These are phyloP conservation scores for Curvularia sp. DNA, from an alignment of 2,329 filamentous ascomycete species.

Conservation along the genomic window DNA sequence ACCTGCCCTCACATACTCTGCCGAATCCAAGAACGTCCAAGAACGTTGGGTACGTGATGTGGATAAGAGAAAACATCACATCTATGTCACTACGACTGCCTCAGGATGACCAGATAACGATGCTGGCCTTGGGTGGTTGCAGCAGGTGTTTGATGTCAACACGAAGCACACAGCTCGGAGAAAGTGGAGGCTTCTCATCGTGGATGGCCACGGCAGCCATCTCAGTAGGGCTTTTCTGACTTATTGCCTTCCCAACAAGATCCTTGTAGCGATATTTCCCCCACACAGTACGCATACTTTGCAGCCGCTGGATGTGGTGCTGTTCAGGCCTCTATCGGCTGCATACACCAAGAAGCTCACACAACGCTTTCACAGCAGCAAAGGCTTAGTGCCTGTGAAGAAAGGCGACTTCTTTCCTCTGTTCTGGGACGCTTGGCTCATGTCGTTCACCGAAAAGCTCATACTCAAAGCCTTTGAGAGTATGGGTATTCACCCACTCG, in stretches of 20 bases:
- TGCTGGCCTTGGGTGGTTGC: not conserved
- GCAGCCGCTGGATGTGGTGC: not conserved
- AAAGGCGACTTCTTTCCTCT: conserved; percentile 8
- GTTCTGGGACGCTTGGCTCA: conserved; percentile 4
- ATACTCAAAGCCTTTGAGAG: conserved; percentile 1
- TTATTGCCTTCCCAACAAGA: not conserved
- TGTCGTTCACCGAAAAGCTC: not conserved
- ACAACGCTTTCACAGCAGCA: not conserved
- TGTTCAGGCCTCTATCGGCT: not conserved
- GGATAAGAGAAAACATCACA: no score
- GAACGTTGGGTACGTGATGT: no score
- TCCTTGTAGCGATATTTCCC: no score
- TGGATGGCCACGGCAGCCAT: not conserved
- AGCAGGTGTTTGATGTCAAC: not conserved
- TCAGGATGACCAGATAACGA: not conserved
- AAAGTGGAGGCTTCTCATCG: not conserved
- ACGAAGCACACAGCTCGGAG: not conserved
- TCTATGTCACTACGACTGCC: no score
- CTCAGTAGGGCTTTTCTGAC: not conserved
- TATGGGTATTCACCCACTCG: not conserved
- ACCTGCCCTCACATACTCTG: not conserved
- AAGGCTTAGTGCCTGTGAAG: not conserved
- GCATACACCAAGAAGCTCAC: not conserved
- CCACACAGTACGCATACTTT: no score
- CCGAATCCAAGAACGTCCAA: no score